A percentile compares a stretch with the other conserved stretches of the same genome.
Conservation (phyloP, 129 eudicot species). For the Sambucus nigra region DNA sequence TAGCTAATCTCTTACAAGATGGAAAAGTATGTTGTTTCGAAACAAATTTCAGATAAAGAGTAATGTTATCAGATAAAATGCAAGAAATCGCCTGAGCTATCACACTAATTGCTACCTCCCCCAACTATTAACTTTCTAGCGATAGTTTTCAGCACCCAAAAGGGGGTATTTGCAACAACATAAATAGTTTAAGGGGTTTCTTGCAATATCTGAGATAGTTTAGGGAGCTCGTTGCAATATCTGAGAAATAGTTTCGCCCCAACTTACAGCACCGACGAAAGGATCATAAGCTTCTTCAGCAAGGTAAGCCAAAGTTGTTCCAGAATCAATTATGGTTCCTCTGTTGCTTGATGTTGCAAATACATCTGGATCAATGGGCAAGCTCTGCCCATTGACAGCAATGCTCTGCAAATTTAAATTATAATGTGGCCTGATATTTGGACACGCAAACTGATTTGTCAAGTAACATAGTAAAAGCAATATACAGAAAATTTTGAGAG, state of each 20-base stretch:
- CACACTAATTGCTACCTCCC: too few relatives aligned
- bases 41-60: too few relatives aligned
- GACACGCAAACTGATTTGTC: not conserved
- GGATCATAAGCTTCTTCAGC: conserved; percentile 89
- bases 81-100: too few relatives aligned
- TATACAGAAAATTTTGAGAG: not conserved
- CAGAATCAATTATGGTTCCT: conserved; percentile 96
- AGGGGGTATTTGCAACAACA: too few relatives aligned
- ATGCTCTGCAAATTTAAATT: conserved; percentile 72
- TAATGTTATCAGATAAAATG: too few relatives aligned
- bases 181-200: too few relatives aligned
- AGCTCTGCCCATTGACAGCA: conserved; percentile 70
- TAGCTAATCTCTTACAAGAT: too few relatives aligned
- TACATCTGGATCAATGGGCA: conserved; percentile 57
- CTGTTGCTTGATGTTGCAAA: conserved; percentile 64
- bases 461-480: not conserved
- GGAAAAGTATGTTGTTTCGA: too few relatives aligned
- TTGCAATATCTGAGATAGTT: too few relatives aligned
- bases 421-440: conserved; percentile 78
- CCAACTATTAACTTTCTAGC: too few relatives aligned
- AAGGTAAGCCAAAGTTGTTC: conserved; percentile 94
- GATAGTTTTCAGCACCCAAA: too few relatives aligned
- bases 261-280: conserved; percentile 72
- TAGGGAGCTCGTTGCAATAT: too few relatives aligned
- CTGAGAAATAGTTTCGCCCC: not conserved